A percentile compares a stretch with the other conserved stretches of the same genome.
These are phyloP conservation scores for Globisporangium camurandrum DNA, from an alignment of 352 stramenopile species.

Conservation along the genomic window DNA sequence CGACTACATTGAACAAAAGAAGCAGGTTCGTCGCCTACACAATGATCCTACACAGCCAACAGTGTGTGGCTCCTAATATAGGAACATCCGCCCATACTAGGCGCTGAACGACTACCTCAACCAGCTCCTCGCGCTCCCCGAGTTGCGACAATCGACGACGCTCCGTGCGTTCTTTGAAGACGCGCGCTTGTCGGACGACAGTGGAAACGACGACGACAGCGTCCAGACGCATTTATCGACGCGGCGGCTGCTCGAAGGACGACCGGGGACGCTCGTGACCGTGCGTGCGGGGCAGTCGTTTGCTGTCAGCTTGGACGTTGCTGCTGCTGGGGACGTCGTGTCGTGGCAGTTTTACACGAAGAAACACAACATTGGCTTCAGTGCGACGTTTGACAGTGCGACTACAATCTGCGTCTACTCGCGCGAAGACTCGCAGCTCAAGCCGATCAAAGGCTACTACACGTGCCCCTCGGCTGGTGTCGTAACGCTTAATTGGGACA, in stretches of 20 bases:
- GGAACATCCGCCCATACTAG: too few species aligned
- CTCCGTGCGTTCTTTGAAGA: constrained; percentile 58
- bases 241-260: constrained; percentile 39
- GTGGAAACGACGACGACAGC: constrained; percentile 51
- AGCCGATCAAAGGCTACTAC: constrained; percentile 61
- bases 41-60: too few species aligned
- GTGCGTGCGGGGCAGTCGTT: constrained; percentile 65
- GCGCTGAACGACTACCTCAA: constrained; percentile 54
- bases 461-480: constrained; percentile 36
- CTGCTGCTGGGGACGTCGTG: constrained; percentile 32
- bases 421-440: constrained; percentile 48
- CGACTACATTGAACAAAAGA: constrained; percentile 72
- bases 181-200: constrained; percentile 36
- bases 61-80: not conserved
- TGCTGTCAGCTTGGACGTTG: constrained; percentile 42
- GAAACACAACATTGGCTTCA: constrained; percentile 80
- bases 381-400: constrained; percentile 56
- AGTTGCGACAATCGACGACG: constrained; percentile 49
- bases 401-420: constrained; percentile 60
- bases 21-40: constrained; percentile 11
- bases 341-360: constrained; percentile 74
- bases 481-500: constrained; percentile 71
- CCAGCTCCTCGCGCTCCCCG: constrained; percentile 36
- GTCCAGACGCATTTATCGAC: constrained; percentile 11
- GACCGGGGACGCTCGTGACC: constrained; percentile 54